These are phyloP conservation scores for Excoecaria agallocha DNA, from an alignment of 345 rosid genomes.

Conservation along the genomic window DNA sequence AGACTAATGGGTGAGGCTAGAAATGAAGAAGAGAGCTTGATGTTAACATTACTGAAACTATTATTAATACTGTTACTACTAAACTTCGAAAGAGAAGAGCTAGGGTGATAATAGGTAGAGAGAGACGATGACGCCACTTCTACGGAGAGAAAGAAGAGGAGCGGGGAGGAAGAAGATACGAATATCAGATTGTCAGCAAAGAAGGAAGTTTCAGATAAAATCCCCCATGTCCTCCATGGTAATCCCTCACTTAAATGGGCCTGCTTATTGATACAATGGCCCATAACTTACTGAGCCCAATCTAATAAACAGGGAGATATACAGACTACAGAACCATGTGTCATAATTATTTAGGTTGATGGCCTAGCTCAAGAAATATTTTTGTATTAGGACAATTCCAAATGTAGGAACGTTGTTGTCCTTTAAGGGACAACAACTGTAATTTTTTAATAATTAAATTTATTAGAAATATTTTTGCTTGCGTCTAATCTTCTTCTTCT, in stretches of 20 bases:
- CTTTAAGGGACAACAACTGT: too few species aligned
- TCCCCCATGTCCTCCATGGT: background rate
- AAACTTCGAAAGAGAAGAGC: background rate
- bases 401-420: too few species aligned
- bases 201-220: constrained; percentile 30
- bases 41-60: constrained; percentile 10
- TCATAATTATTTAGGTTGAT: too few species aligned
- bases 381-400: too few species aligned
- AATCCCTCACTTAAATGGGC: background rate
- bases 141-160: background rate
- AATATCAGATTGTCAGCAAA: constrained; percentile 24
- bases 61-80: background rate
- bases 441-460: too few species aligned
- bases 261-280: background rate
- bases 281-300: too few species aligned
- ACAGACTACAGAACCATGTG: too few species aligned
- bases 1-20: constrained; percentile 36
- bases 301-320: too few species aligned
- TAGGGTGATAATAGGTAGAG: background rate
- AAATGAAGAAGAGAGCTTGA: constrained; percentile 40
- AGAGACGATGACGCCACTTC: constrained; percentile 18
- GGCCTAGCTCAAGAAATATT: too few species aligned
- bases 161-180: constrained; percentile 8
- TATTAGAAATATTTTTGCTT: too few species aligned
- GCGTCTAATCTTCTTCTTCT: too few species aligned